Evolutionary conservation across 139 green algal species (phyloP).

Genomic region (Closterium sp.): DNA sequence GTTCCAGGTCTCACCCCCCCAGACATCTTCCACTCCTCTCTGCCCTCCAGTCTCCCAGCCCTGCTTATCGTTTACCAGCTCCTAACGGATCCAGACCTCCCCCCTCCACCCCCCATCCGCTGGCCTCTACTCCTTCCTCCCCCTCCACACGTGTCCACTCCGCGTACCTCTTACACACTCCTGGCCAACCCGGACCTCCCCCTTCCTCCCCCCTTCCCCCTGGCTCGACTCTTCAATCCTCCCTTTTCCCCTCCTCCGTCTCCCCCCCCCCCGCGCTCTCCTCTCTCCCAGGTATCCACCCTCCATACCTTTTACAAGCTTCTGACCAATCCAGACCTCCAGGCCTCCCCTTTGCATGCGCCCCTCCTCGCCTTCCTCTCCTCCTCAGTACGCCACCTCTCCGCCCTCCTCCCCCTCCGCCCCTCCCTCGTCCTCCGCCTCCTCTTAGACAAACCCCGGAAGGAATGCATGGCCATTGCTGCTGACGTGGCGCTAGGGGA

Average conservation of each 20-base stretch:
- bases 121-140: too few relatives aligned
- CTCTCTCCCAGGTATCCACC: not conserved
- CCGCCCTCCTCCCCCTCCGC: not conserved
- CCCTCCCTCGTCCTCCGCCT: not conserved
- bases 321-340: not conserved
- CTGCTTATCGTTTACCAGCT: too few relatives aligned
- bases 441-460: not conserved
- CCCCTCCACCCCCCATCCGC: too few relatives aligned
- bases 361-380: not conserved
- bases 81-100: too few relatives aligned
- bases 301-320: not conserved
- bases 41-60: too few relatives aligned
- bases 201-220: not conserved
- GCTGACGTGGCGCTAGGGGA: not conserved
- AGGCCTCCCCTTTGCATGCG: not conserved
- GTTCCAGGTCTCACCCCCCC: not conserved
- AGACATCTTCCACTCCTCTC: too few relatives aligned
- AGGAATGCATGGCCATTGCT: not conserved
- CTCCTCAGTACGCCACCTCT: not conserved
- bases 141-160: not conserved
- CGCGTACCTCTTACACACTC: not conserved
- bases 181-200: not conserved
- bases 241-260: not conserved
- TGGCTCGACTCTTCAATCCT: not conserved
- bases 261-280: too few relatives aligned